Evolutionary conservation across 2,329 filamentous ascomycete genomes (phyloP).

Genomic region (Fusarium sp.): DNA sequence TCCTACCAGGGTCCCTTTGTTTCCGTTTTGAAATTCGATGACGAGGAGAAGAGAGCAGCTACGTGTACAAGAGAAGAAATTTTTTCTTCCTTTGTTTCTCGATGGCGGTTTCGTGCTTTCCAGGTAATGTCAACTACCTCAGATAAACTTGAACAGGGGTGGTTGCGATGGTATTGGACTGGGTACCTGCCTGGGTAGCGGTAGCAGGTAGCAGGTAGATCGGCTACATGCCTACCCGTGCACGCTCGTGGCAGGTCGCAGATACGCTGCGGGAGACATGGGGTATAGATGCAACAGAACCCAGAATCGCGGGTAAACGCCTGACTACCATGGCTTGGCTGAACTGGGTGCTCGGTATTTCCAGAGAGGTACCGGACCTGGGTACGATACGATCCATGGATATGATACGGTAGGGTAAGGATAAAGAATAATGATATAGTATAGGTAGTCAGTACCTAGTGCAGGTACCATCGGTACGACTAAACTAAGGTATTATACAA

Average conservation of each 20-base stretch:
- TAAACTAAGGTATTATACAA: neutral
- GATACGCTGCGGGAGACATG: constrained; percentile 21
- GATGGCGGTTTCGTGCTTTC: neutral
- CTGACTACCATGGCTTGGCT: constrained; percentile 1
- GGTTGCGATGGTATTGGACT: constrained; percentile 8
- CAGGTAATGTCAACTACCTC: neutral
- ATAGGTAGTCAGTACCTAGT: neutral
- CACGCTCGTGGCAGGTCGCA: constrained; percentile 17
- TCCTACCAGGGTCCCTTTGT: neutral
- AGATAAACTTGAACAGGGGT: constrained; percentile 18
- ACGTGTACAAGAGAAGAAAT: neutral
- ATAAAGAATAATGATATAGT: neutral
- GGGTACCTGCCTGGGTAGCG: neutral
- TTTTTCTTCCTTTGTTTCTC: constrained; percentile 6
- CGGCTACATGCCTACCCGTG: constrained; percentile 24
- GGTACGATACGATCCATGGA: neutral
- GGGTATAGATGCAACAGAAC: neutral
- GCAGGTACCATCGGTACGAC: neutral
- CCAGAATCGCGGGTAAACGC: constrained; percentile 22
- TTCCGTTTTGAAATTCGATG: neutral
- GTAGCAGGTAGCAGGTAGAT: constrained; percentile 13
- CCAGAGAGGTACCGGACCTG: neutral
- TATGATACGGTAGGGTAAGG: neutral
- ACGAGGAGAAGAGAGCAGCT: neutral
- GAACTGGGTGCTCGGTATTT: constrained; percentile 4